Base-by-base conservation (phyloP, 306 rosid species). In the Trifolium subterraneum region DNA sequence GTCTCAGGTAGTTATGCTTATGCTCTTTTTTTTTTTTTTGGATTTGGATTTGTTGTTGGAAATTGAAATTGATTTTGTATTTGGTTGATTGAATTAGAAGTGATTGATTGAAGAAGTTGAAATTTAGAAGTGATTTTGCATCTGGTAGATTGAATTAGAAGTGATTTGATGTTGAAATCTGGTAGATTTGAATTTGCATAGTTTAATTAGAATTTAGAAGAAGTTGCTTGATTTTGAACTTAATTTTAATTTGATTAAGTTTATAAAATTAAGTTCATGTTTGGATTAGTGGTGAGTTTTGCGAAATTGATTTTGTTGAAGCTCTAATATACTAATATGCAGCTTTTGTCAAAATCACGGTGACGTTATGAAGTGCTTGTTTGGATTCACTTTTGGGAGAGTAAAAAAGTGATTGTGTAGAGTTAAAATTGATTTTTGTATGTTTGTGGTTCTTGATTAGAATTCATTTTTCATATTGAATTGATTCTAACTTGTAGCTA, bases 1-100 rank as follows among this genome's bases (percentile, higher is more conserved):
- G 99, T 85, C 90, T 71, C 99, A 95, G 99, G 99, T 95, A 92
- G 96, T 96, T 94, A 47, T 10, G 62, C 50, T 68, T n/a, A n/a
- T n/a, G n/a, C n/a, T n/a, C n/a, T n/a, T n/a, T n/a, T 20, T 45
- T 15, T 5, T 29, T 65, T 41, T 3, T 65, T 10, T 41, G 1
- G 15, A 14, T 65, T 41, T 65, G 7, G 18, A 65, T 65, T 14
- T 20, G 51, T 4, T 29, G 33, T 29, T 29, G 6, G 4, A 29
- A 29, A 6, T 18, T 38, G 50, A 64, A 12, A 19, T 64, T 12
- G 2, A 64, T 39, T 64, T 39, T 39, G 33, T 5, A 14, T 39
- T 3, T 64, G 1, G 3, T 64, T 6, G 70, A 29, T 59, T 59
- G 18, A 59, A 27, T 27, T 59, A 27, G 2, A 59, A 27, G 6